A percentile compares a stretch with the other conserved stretches of the same genome.
phyloP scores from a whole-genome alignment of 768 basidiomycete species.

The Myochromella boudieri region DNA sequence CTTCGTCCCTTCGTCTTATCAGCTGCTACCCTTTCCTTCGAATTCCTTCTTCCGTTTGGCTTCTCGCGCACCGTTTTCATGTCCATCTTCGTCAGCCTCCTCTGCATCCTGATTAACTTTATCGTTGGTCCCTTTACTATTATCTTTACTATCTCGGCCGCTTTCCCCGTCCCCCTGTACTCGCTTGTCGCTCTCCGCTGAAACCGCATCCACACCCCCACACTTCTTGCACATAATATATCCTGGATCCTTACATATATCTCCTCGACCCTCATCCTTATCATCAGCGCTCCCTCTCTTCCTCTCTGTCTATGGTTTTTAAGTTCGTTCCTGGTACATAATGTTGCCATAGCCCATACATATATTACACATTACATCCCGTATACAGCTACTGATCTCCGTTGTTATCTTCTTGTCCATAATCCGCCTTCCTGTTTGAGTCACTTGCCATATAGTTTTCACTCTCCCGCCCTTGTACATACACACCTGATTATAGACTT shows the following conservation, averaged over 20 bases:
- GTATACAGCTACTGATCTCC: too few species aligned
- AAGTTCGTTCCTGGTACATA: too few species aligned
- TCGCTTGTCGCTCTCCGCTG: too few species aligned
- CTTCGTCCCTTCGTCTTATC: not conserved
- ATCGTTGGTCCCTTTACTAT: not conserved
- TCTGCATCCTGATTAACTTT: too few species aligned
- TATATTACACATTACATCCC: too few species aligned
- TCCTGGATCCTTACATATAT: not conserved
- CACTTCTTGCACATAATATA: not conserved
- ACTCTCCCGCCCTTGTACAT: too few species aligned
- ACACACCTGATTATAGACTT: too few species aligned
- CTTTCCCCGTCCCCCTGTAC: not conserved
- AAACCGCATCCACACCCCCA: not conserved
- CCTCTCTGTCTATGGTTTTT: not conserved
- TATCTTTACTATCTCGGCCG: not conserved
- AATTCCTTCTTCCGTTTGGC: not conserved
- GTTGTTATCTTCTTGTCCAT: too few species aligned
- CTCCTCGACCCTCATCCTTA: too few species aligned
- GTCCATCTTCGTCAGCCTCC: not conserved
- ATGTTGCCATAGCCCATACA: too few species aligned
- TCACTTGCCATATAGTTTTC: too few species aligned
- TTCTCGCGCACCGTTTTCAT: not conserved
- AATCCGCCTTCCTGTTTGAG: too few species aligned
- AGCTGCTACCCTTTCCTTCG: not conserved
- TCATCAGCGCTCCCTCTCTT: not conserved